Base-by-base conservation (phyloP, 2,329 filamentous ascomycete genomes). In the Penicillium frequentans region DNA sequence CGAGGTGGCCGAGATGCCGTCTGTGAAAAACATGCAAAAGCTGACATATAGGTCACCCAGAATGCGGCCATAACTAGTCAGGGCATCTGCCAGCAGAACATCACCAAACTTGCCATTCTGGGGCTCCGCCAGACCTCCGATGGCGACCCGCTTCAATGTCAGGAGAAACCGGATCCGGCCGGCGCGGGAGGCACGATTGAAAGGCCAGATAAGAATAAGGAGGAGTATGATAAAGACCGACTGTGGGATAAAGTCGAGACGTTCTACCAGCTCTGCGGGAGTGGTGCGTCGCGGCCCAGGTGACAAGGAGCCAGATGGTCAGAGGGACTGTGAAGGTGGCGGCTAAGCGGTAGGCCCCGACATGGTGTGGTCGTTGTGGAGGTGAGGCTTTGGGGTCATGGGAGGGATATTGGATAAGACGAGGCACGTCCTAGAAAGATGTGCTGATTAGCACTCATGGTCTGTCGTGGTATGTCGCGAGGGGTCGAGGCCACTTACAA, bases 61-160 rank as follows among this genome's bases (percentile, higher is more conserved):
- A 29, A 97, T 90, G 74, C 96, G 96, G 60, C 93, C 89, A 73
- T 98, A 99, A 68, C 90, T 96, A 43, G 95, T 99, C 66, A 98
- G 78, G 54, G 92, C 93, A 82, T 99, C 95, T 33, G 95, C 93
- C 19, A 99, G 85, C 57, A 99, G 78, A 52, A 98, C 89, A 71
- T 99, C 95, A 55, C 91, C 93, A 68, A 98, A 98, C 71, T 96
- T 96, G 54, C 93, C 92, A 74, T 97, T 90, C 65, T 90, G 85
- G 1, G 90, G 81, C 74, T 93, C 88, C 14, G 95, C 93, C 24
- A 99, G 82, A 0, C 93, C 93, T 24, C 95, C 95, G 44, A 97
- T 79, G 65, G 85, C 86, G 59, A 98, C 86, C 55, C 95, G 88
- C 59, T 86, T 86, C 45, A 98, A 79, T 0, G 87, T 93, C 11